Base-by-base conservation (phyloP, 495 filamentous ascomycete species). In the Chaetomidium leptoderma region DNA sequence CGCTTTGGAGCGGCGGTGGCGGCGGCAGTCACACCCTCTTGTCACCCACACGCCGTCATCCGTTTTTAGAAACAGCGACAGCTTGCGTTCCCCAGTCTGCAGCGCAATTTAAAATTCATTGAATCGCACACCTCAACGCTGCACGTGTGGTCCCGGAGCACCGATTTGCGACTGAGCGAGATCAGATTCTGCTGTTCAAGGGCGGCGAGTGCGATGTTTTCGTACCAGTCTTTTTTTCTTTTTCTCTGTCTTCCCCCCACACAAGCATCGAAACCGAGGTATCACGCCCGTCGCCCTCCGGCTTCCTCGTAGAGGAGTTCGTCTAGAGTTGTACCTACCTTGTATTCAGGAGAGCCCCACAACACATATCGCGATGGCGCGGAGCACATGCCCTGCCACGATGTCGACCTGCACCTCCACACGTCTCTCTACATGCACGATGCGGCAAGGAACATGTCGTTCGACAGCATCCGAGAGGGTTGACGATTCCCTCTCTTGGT, bases 91-190 rank as follows among this genome's bases (percentile, higher is more conserved):
- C 57, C 58, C 63, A 58, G 61, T 30, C 58, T 66, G 54, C 64
- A 63, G 40, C 23, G 55, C 49, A 66, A 68, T 65, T 55, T 63
- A 66, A 55, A 60, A 57, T 65, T 63, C 60, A 70, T 70, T 68
- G 65, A 61, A 56, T 37, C 42, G 24, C 63, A 63, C 64, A 62
- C 65, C 59, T 61, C 51, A 14, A 24, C 33, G 49, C 55, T 63
- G 61, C 65, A 63, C 68, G 55, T 68, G 66, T 62, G 66, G 52
- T 5, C 54, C 53, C 60, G 53, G 64, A 60, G 58, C 45, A 49
- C 62, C 56, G 57, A 37, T 55, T 45, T 63, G 57, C 63, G 53
- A 57, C 57, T 60, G 47, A 63, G 61, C 51, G 57, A 64, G 59
- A 68, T 67, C 63, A 29, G 57, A 60, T 66, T 50, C 59, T 63